Evolutionary conservation across 2,329 filamentous ascomycete species (phyloP).

Genomic region (Colletotrichum sp.): DNA sequence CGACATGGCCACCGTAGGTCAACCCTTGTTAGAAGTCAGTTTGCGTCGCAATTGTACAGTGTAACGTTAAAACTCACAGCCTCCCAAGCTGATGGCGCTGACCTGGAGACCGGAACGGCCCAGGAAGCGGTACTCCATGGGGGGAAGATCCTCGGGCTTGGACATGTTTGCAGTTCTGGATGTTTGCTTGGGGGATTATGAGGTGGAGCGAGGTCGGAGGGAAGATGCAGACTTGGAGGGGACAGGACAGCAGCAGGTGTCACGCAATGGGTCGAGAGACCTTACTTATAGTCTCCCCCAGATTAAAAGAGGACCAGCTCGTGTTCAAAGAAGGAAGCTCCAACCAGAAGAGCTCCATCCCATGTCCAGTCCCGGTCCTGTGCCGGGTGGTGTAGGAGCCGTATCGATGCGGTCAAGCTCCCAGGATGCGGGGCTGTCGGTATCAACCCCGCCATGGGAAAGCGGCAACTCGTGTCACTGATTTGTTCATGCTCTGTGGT

Average conservation of each 20-base stretch:
- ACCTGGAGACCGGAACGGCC: slow-evolving; percentile 76
- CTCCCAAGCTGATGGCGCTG: slow-evolving; percentile 73
- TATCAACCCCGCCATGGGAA: slow-evolving; percentile 7
- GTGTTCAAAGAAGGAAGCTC: slow-evolving; percentile 4
- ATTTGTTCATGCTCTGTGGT: neutral
- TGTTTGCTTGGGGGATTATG: neutral
- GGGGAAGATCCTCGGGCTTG: slow-evolving; percentile 46
- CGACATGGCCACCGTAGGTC: slow-evolving; percentile 77
- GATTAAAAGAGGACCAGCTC: neutral
- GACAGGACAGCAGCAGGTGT: neutral
- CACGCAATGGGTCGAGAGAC: neutral
- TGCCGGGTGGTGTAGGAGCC: neutral
- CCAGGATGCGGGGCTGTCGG: slow-evolving; percentile 8
- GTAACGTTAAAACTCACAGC: slow-evolving; percentile 43
- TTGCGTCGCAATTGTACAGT: neutral
- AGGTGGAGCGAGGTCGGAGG: slow-evolving; percentile 4
- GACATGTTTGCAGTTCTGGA: slow-evolving; percentile 31
- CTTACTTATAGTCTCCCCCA: slow-evolving; percentile 18
- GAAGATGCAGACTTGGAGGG: neutral
- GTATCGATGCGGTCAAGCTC: neutral
- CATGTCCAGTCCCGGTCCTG: neutral
- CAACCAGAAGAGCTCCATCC: slow-evolving; percentile 9
- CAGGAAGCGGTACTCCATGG: slow-evolving; percentile 75
- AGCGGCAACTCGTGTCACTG: slow-evolving; percentile 7
- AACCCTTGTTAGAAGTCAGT: slow-evolving; percentile 43